A percentile compares a stretch with the other conserved stretches of the same genome.
Evolutionary conservation across 805 yeast genomes (phyloP).

Genomic region (Monosporozyma aerobia): DNA sequence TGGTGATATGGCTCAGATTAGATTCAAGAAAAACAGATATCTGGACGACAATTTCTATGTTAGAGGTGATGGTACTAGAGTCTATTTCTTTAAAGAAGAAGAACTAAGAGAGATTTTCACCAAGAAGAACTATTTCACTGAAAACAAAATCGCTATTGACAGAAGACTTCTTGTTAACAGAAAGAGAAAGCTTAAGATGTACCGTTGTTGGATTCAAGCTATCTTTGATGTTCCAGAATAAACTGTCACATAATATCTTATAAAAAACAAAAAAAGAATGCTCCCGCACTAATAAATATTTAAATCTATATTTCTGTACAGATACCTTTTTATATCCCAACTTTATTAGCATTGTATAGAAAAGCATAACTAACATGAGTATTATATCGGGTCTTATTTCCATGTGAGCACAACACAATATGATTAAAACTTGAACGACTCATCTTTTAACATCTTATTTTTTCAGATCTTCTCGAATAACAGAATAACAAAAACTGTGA

Average conservation of each 20-base stretch:
- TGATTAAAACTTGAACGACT: neutral
- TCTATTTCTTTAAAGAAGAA: slow-evolving; percentile 92
- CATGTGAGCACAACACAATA: neutral
- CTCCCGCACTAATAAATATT: neutral
- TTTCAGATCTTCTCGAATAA: neutral
- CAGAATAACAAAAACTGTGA: neutral
- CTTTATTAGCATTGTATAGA: neutral
- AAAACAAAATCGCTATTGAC: slow-evolving; percentile 76
- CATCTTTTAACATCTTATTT: neutral
- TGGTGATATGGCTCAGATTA: slow-evolving; percentile 88
- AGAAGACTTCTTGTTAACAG: slow-evolving; percentile 85
- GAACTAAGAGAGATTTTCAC: slow-evolving; percentile 72
- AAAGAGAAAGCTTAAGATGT: slow-evolving; percentile 89
- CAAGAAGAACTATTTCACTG: slow-evolving; percentile 43
- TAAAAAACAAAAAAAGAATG: neutral
- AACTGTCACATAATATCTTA: neutral
- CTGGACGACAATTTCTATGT: slow-evolving; percentile 90
- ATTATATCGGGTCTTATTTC: neutral
- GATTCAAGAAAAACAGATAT: slow-evolving; percentile 81
- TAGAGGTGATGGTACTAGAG: slow-evolving; percentile 96
- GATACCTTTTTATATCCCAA: neutral
- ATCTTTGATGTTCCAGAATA: slow-evolving; percentile 47
- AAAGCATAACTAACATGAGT: neutral
- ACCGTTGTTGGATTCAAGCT: slow-evolving; percentile 93
- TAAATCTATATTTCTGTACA: neutral